Evolutionary conservation across 306 rosid species (phyloP), one percentile per base, ranked within the genome.

Genomic region (Ceratonia siliqua): DNA sequence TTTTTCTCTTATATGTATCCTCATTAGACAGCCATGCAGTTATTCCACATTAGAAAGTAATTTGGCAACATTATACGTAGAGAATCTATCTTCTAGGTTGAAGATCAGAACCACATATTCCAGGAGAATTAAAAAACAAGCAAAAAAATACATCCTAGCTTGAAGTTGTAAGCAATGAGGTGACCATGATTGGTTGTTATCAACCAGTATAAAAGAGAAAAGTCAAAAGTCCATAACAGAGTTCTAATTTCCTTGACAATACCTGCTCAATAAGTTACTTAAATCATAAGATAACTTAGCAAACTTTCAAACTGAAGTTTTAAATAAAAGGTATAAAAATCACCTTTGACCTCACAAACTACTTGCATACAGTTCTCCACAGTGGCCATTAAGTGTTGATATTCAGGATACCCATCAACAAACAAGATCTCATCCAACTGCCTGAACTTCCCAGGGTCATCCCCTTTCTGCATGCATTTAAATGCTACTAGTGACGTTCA

Each of bases 311-410:
- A 72, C 14, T 17, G 21, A 18, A 20, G 30, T 63, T 62, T 65
- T 58, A 61, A 62, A 36, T 38, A 65, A 35, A 32, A 62, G 74
- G 35, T 21, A 25, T 27, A 59, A 57, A 56, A 39, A 33, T 69
- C 67, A 91, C 98, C 97, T 94, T 87, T 91, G 73, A 85, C 81
- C 38, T 89, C 94, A 70, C 94, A 91, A 73, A 94, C 95, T 70
- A 92, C 68, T 90, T 83, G 97, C 97, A 94, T 88, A 59, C 83
- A 84, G 70, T 81, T 83, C 85, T 92, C 96, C 1, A 85, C 93
- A 24, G 83, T 48, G 58, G 92, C 84, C 72, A 83, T 28, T 52
- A 94, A 79, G 22, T 84, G 92, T 72, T 83, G 93, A 86, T 94
- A 94, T 48, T 81, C 96, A n/a, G 97, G 97, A 82, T 83, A 94